Conservation (phyloP, 2,329 filamentous ascomycete genomes). For the Cladosporium sp. region DNA sequence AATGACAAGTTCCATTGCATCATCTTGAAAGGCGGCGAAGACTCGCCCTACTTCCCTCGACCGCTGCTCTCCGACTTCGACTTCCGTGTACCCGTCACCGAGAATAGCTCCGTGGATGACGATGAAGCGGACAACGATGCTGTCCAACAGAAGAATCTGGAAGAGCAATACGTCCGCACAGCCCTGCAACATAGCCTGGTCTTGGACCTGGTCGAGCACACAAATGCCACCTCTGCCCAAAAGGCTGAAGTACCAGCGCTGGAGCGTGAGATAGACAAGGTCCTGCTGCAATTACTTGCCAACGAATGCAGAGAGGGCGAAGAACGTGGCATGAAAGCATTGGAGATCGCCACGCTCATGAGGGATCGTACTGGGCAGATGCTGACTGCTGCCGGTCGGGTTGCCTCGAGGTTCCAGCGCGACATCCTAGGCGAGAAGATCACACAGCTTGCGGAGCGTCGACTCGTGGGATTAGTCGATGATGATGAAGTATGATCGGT, state of each 20-base stretch:
- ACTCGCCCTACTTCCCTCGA: conserved; percentile 87
- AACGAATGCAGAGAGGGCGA: conserved; percentile 89
- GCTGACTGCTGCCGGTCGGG: conserved; percentile 84
- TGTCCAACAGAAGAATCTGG: conserved; percentile 55
- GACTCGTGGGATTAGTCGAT: conserved; percentile 58
- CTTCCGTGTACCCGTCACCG: conserved; percentile 74
- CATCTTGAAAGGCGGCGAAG: conserved; percentile 92
- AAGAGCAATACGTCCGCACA: conserved; percentile 76
- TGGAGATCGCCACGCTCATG: conserved; percentile 87
- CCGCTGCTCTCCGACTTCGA: conserved; percentile 90
- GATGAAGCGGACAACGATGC: conserved; percentile 39
- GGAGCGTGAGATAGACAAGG: conserved; percentile 85
- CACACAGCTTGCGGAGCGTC: conserved; percentile 71
- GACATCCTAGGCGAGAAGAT: conserved; percentile 86
- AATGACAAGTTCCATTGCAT: conserved; percentile 95
- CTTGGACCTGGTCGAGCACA: conserved; percentile 67
- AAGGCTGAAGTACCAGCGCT: conserved; percentile 63
- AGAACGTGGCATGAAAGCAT: conserved; percentile 86
- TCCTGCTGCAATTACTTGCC: conserved; percentile 80
- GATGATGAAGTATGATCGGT: conserved; percentile 39
- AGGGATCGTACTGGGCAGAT: conserved; percentile 79
- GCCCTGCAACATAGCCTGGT: conserved; percentile 70
- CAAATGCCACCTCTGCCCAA: conserved; percentile 61
- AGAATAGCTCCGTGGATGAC: conserved; percentile 44
- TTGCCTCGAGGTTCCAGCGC: conserved; percentile 80